Percentiles rank a stretch among this genome's conserved stretches.
These are phyloP conservation scores for Cornus controversa DNA, from an alignment of 148 eudicot genomes.

Conservation along the genomic window DNA sequence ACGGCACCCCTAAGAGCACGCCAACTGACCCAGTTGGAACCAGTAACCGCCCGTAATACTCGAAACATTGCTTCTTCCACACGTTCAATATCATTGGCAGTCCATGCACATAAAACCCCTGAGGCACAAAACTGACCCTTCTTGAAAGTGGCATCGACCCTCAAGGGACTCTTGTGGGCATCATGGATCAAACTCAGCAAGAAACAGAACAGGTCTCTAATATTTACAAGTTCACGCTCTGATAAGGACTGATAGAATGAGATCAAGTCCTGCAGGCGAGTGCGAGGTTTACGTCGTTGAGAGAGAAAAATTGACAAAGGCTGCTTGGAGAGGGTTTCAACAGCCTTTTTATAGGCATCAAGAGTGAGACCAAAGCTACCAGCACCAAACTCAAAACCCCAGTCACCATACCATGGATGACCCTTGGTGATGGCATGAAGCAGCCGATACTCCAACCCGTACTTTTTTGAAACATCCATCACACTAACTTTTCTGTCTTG, in stretches of 20 bases:
- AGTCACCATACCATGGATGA: constrained; percentile 87
- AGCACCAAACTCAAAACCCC: constrained; percentile 88
- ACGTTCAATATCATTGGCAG: constrained; percentile 44
- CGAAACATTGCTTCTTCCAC: constrained; percentile 77
- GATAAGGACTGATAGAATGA: constrained; percentile 74
- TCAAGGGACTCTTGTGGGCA: constrained; percentile 26
- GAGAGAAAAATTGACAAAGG: constrained; percentile 56
- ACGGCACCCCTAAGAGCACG: constrained; percentile 84
- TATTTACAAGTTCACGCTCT: constrained; percentile 67
- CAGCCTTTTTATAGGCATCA: constrained; percentile 53
- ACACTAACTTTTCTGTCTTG: constrained; percentile 80
- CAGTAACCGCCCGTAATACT: constrained; percentile 69
- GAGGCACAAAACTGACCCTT: constrained; percentile 44
- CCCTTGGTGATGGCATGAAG: constrained; percentile 73
- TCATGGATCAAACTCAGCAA: constrained; percentile 61
- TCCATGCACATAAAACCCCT: constrained; percentile 64
- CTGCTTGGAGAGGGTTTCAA: constrained; percentile 50
- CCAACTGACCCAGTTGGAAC: constrained; percentile 81
- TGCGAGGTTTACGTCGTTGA: constrained; percentile 70
- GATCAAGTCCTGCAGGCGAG: constrained; percentile 72
- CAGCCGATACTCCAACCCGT: constrained; percentile 76
- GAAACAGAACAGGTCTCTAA: constrained; percentile 64
- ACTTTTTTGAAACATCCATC: constrained; percentile 94
- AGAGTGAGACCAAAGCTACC: constrained; percentile 78
- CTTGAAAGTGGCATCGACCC: constrained; percentile 32